Evolutionary conservation across 2,329 filamentous ascomycete species (phyloP).

Genomic region (Fusarium siculi): DNA sequence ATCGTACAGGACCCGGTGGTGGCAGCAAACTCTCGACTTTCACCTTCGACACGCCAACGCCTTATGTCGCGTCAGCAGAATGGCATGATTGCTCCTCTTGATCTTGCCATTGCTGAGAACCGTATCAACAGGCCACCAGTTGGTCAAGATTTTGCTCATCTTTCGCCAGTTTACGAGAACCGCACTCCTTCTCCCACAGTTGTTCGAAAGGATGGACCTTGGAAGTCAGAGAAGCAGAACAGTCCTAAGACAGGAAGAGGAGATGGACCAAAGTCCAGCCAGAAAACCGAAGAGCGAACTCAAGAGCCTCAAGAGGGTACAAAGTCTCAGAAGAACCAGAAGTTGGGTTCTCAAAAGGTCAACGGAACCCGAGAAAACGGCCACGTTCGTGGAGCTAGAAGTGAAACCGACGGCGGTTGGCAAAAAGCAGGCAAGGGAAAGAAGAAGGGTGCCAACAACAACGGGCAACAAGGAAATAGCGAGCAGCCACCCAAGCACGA

Average conservation of each 20-base stretch:
- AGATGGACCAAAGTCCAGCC: constrained; percentile 35
- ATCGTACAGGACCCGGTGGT: constrained; percentile 47
- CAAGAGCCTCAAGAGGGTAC: constrained; percentile 43
- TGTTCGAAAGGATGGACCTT: constrained; percentile 61
- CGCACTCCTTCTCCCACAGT: constrained; percentile 76
- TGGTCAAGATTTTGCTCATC: constrained; percentile 57
- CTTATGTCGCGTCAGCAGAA: constrained; percentile 57
- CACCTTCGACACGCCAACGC: constrained; percentile 51
- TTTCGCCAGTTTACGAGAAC: constrained; percentile 80
- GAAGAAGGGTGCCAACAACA: constrained; percentile 57
- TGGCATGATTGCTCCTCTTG: constrained; percentile 64
- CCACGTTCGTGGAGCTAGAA: constrained; percentile 64
- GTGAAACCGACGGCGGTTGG: constrained; percentile 66
- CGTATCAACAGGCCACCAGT: constrained; percentile 51
- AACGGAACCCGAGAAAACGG: constrained; percentile 62
- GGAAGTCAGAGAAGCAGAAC: constrained; percentile 42
- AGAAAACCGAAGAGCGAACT: constrained; percentile 40
- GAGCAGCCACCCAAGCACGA: constrained; percentile 69
- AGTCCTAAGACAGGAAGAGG: constrained; percentile 31
- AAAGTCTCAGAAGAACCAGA: constrained; percentile 44
- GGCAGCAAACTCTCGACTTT: constrained; percentile 45
- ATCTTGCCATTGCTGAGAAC: constrained; percentile 62
- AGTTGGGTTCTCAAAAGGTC: constrained; percentile 45
- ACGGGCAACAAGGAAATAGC: constrained; percentile 50
- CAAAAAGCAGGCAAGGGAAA: constrained; percentile 66